Evolutionary conservation across 768 basidiomycete species (phyloP).

Genomic region (Tricholoma flavovirens): DNA sequence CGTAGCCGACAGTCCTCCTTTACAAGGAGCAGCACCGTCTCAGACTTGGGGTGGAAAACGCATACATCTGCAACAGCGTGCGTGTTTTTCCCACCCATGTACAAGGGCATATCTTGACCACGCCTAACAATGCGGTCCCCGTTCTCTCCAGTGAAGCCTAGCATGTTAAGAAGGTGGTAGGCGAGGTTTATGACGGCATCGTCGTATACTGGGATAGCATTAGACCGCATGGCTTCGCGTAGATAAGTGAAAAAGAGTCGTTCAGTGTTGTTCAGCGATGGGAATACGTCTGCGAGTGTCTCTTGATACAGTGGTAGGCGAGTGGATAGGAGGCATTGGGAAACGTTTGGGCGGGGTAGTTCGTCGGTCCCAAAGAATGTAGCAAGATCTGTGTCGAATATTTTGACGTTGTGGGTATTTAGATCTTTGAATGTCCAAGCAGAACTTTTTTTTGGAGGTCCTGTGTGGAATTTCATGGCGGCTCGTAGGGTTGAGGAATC

Average conservation of each 20-base stretch:
- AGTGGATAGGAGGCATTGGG: constrained; percentile 6
- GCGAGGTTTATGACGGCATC: constrained; percentile 11
- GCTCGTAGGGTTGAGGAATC: not conserved
- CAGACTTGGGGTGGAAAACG: constrained; percentile 7
- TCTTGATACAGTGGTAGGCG: not conserved
- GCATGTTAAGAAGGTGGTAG: constrained; percentile 9
- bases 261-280: constrained; percentile 10
- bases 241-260: constrained; percentile 13
- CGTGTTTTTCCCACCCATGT: constrained; percentile 15
- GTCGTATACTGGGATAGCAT: not conserved
- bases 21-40: constrained; percentile 10
- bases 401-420: constrained; percentile 7
- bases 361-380: constrained; percentile 10
- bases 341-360: constrained; percentile 5
- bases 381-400: constrained; percentile 9
- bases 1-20: constrained; percentile 6
- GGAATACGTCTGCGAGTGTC: not conserved
- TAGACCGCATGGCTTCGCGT: constrained; percentile 6
- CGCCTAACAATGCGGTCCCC: constrained; percentile 10
- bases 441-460: constrained; percentile 9
- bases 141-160: constrained; percentile 8
- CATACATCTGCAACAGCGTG: constrained; percentile 14
- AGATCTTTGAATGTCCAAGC: constrained; percentile 14
- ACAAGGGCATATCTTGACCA: constrained; percentile 15
- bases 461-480: not conserved